phyloP scores from a whole-genome alignment of 768 basidiomycete genomes.

The Lactarius deliciosus region DNA sequence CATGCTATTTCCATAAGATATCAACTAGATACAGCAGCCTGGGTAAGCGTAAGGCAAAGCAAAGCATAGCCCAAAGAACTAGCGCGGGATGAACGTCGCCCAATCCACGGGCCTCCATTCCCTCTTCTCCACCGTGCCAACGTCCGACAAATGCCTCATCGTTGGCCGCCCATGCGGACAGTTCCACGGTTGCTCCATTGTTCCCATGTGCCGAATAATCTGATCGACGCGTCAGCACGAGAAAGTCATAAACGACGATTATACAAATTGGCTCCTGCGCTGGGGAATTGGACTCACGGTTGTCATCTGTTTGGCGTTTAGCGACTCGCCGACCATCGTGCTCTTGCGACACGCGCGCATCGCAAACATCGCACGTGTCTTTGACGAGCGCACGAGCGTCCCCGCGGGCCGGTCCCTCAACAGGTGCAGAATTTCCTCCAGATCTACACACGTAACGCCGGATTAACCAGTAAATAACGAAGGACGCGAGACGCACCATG shows the following conservation, averaged over 20 bases:
- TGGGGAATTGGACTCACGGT: conserved; percentile 40
- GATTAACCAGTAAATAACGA: not conserved
- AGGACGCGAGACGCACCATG: conserved; percentile 54
- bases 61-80: not conserved
- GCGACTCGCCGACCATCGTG: conserved; percentile 90
- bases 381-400: conserved; percentile 88
- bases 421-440: conserved; percentile 89
- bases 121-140: conserved; percentile 5
- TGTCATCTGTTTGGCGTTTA: conserved; percentile 78
- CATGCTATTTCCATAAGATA: not conserved
- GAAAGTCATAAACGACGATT: too few relatives aligned
- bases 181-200: conserved; percentile 40
- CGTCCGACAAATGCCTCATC: conserved; percentile 34
- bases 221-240: conserved; percentile 14
- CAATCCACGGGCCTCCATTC: conserved; percentile 18
- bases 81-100: conserved; percentile 3
- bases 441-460: conserved; percentile 49
- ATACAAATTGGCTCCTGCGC: not conserved
- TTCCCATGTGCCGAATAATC: conserved; percentile 38
- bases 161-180: conserved; percentile 39
- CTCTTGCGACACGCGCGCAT: conserved; percentile 94
- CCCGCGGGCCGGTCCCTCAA: conserved; percentile 75
- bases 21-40: not conserved
- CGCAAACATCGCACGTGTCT: conserved; percentile 94
- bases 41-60: not conserved